phyloP scores from a whole-genome alignment of 2,329 filamentous ascomycete genomes.

The Gremmenia infestans region DNA sequence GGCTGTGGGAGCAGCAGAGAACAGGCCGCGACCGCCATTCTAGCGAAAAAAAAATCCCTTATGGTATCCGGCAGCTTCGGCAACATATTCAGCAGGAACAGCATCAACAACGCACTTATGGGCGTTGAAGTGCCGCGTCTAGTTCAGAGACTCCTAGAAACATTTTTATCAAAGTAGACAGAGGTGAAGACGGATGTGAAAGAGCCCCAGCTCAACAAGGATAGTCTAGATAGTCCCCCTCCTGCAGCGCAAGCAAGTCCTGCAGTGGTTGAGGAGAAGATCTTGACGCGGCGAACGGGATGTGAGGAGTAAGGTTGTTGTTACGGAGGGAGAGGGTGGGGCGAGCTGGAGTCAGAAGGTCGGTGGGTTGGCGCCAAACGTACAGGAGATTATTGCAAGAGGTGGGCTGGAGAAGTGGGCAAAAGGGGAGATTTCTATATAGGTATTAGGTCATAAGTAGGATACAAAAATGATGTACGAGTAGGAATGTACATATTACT shows the following conservation, averaged over 20 bases:
- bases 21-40: slow-evolving; percentile 81
- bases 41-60: slow-evolving; percentile 74
- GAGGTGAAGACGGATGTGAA: slow-evolving; percentile 39
- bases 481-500: too few species aligned
- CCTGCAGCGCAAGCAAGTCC: slow-evolving; percentile 36
- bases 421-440: slow-evolving; percentile 20
- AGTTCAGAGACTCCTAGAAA: slow-evolving; percentile 59
- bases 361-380: slow-evolving; percentile 75
- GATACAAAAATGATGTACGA: neutral
- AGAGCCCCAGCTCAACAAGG: slow-evolving; percentile 46
- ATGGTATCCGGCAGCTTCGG: slow-evolving; percentile 77
- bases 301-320: slow-evolving; percentile 63
- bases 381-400: slow-evolving; percentile 76
- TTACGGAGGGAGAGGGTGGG: slow-evolving; percentile 65
- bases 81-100: slow-evolving; percentile 77
- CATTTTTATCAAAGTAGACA: slow-evolving; percentile 38
- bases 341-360: slow-evolving; percentile 74
- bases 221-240: slow-evolving; percentile 46
- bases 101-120: slow-evolving; percentile 75
- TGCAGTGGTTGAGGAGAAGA: slow-evolving; percentile 40
- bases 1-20: slow-evolving; percentile 78
- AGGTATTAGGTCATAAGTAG: neutral
- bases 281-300: slow-evolving; percentile 71
- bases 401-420: slow-evolving; percentile 83
- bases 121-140: slow-evolving; percentile 65